Conservation (phyloP, 352 stramenopile genomes). For the Pythium pyrilobum region DNA sequence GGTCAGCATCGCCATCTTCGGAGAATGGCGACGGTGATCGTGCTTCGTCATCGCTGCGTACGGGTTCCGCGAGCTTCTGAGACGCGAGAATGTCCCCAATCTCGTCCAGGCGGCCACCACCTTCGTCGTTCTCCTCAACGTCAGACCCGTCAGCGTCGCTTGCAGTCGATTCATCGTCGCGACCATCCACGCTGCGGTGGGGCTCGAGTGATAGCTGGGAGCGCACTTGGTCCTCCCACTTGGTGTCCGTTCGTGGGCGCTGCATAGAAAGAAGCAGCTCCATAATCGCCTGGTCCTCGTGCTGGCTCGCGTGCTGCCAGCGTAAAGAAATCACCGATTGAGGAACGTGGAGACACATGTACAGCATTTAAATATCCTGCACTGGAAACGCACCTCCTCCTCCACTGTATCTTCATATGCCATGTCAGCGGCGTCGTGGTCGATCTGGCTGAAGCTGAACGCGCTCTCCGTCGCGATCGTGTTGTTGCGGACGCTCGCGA, state of each 20-base stretch:
- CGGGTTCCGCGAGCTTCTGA: slow-evolving; percentile 30
- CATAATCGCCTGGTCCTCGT: slow-evolving; percentile 22
- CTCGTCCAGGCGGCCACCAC: slow-evolving; percentile 33
- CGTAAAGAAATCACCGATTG: too few relatives aligned
- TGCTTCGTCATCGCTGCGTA: neutral
- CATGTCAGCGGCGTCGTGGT: slow-evolving; percentile 8
- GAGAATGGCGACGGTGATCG: neutral
- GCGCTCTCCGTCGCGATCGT: slow-evolving; percentile 20
- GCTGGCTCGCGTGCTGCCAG: neutral
- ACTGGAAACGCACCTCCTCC: neutral
- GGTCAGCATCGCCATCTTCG: neutral
- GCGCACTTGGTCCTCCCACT: slow-evolving; percentile 3
- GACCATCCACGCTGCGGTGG: neutral
- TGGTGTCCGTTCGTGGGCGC: neutral
- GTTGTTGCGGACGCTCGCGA: slow-evolving; percentile 9
- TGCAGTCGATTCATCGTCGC: slow-evolving; percentile 4
- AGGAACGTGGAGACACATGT: too few relatives aligned
- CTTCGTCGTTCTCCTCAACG: slow-evolving; percentile 15
- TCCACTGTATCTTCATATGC: neutral
- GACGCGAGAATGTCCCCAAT: slow-evolving; percentile 69
- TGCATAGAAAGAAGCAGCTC: slow-evolving; percentile 22
- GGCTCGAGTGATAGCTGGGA: neutral
- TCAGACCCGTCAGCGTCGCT: slow-evolving; percentile 4
- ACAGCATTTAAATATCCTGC: too few relatives aligned
- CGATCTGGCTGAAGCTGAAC: slow-evolving; percentile 24